A percentile compares a stretch with the other conserved stretches of the same genome.
Conservation (phyloP, 2,329 filamentous ascomycete species). For the Cercospora janseana region DNA sequence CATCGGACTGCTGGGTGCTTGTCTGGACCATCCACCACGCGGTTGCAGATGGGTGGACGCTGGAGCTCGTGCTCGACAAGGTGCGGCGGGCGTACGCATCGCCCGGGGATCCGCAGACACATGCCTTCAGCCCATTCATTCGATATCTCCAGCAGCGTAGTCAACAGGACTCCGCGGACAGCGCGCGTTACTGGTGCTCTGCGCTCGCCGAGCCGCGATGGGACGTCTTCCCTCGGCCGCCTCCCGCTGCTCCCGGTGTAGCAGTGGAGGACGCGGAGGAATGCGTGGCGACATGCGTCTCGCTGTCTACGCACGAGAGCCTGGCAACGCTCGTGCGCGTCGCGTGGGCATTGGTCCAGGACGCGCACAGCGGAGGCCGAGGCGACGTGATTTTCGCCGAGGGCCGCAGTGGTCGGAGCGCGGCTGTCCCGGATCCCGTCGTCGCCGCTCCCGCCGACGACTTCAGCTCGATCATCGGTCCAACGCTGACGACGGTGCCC, state of each 20-base stretch:
- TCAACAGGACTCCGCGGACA: no score
- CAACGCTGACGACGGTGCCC: constrained; percentile 18
- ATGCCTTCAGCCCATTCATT: not conserved
- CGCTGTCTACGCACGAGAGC: not conserved
- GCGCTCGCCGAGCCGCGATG: no score
- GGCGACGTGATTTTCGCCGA: not conserved
- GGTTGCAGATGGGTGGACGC: constrained; percentile 4
- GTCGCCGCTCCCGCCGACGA: no score
- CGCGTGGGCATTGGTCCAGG: constrained; percentile 19
- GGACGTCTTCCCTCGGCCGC: no score
- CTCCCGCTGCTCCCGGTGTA: not conserved
- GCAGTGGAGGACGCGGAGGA: not conserved
- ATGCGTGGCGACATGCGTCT: not conserved
- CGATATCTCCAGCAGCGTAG: not conserved
- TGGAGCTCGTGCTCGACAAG: constrained; percentile 31
- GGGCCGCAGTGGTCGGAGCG: not conserved
- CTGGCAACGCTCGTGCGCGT: constrained; percentile 13
- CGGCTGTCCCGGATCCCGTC: constrained; percentile 4
- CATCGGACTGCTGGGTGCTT: not conserved
- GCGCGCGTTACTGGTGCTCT: no score
- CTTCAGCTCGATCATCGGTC: no score
- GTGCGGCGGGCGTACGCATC: constrained; percentile 19
- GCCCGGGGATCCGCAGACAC: no score
- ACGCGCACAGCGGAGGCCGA: constrained; percentile 31
- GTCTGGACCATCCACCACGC: not conserved